Evolutionary conservation across 192 early-diverging fungal genomes (phyloP), one percentile per base, ranked within the genome.

Genomic region (Thoreauomyces humboldtii): DNA sequence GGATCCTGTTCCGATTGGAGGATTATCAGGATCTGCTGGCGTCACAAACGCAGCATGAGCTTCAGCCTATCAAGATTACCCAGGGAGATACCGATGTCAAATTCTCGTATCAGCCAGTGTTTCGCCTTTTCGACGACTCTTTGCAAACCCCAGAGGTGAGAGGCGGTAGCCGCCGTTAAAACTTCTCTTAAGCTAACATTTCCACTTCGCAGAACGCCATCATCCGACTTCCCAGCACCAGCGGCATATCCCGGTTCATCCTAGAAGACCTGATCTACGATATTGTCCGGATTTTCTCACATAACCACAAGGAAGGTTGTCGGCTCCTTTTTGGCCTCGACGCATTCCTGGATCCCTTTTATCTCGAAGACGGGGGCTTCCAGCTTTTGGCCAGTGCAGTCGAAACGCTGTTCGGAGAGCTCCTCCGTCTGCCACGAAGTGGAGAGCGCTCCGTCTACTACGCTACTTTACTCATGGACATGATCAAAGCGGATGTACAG

Each of bases 281-380:
- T 71, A 88, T 88, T 7, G 68, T 96, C 15, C 73, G 86, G 34
- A 78, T 93, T 50, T 91, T 93, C 45, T 89, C 92, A 52, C 84
- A 85, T 54, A 99, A 99, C 77, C 96, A 95, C 72, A 92, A 89
- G 67, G 94, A 98, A 74, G 90, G 88, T 64, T 82, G 82, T 57
- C 82, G 81, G 43, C 88, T 88, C 59, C 69, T 95, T 15, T 74
- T 91, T 54, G 36, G 57, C 31, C 73, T 93, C 36, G 65, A 69
- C 11, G 56, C 54, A 7, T 77, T 63, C 50, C 61, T 74, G 24
- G 62, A 72, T 44, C 29, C 29, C 37, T 24, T 31, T 3, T 80
- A 71, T 42, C 46, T 75, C 7, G 66, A 73, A 34, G 66, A 71
- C 45, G 62, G 63, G 50, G 74, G 80, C 59, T 75, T 80, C 52